Base-by-base conservation (phyloP, 805 yeast species). In the Nakazawaea wickerhamii region DNA sequence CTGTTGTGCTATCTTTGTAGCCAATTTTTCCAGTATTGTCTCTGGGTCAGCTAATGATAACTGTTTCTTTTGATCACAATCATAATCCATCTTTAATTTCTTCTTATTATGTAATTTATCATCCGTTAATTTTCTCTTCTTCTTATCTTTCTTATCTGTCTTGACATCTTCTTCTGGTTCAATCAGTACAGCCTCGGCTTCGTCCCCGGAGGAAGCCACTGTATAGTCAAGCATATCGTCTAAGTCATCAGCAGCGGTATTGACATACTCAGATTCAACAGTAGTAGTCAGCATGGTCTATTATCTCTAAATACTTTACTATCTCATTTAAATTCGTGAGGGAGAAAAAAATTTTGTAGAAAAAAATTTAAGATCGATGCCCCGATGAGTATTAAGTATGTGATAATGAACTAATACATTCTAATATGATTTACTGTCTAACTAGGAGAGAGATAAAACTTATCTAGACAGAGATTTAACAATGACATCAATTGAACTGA, bases 211-310 rank as follows among this genome's bases (percentile, higher is more conserved):
- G 22, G 63, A 51, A 30, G 72, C 75, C 19, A 75, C 66, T 4
- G 68, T 71, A 55, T 84, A 84, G 3, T 71, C 83, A 38, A 87
- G 64, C 2, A 88, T 91, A 56, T 86, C 95, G 40, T 85, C 90
- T 45, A 87, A 66, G 47, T 83, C 95, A 59, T 88, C 95, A 13
- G 73, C 84, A 10, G 42, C 58, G n/a, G 46, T 43, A 11, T 20
- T 27, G 17, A 11, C 26, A 17, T 23, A 17, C 3, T 36, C 19
- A 4, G 13, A 15, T n/a, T 17, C 33, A 9, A 10, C 18, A 11
- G 19, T 26, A 8, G 20, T 30, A 34, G 25, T 22, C 20, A 15
- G 30, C 33, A 28, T 37, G 5, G 14, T 18, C 8, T n/a, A 14
- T 5, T 14, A n/a, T n/a, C n/a, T n/a, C 30, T 21, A 13, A 21